These are phyloP conservation scores for Hirschfeldia incana DNA, from an alignment of 345 rosid species.

Conservation along the genomic window DNA sequence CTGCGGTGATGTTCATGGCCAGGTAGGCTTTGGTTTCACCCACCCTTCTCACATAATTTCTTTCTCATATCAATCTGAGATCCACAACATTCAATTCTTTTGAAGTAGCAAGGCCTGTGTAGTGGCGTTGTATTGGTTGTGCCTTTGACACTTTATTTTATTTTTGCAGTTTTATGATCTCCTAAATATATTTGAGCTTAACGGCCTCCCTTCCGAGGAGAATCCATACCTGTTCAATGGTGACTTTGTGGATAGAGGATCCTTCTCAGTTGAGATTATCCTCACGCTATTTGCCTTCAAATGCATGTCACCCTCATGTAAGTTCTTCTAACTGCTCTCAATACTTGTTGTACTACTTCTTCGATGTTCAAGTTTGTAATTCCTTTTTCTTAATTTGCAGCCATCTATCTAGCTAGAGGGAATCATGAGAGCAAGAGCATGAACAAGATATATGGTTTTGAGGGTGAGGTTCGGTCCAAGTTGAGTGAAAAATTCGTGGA, in stretches of 20 bases:
- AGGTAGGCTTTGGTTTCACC: constrained; percentile 50
- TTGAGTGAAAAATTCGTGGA: constrained; percentile 88
- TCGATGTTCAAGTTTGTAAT: constrained; percentile 5
- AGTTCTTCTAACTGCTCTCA: constrained; percentile 15
- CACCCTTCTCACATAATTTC: background rate
- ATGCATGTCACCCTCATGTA: constrained; percentile 95
- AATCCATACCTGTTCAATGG: constrained; percentile 97
- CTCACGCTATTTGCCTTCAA: constrained; percentile 92
- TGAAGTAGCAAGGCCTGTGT: background rate
- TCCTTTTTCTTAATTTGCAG: constrained; percentile 49
- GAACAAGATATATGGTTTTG: constrained; percentile 99
- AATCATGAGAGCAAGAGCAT: constrained; percentile 99
- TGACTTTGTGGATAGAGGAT: constrained; percentile 98
- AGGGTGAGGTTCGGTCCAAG: constrained; percentile 97
- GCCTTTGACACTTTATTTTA: constrained; percentile 15
- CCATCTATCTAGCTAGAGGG: constrained; percentile 90
- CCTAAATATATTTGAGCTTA: constrained; percentile 86
- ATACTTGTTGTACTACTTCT: background rate
- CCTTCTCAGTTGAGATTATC: constrained; percentile 91
- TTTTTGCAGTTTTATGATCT: constrained; percentile 90
- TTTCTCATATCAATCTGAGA: background rate
- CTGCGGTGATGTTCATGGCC: constrained; percentile 99
- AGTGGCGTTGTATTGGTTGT: background rate
- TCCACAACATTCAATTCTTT: background rate
- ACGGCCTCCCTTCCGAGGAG: constrained; percentile 96